A percentile compares a stretch with the other conserved stretches of the same genome.
phyloP scores from a whole-genome alignment of 1,284 basidiomycete genomes.

The Rhodofomes roseus region DNA sequence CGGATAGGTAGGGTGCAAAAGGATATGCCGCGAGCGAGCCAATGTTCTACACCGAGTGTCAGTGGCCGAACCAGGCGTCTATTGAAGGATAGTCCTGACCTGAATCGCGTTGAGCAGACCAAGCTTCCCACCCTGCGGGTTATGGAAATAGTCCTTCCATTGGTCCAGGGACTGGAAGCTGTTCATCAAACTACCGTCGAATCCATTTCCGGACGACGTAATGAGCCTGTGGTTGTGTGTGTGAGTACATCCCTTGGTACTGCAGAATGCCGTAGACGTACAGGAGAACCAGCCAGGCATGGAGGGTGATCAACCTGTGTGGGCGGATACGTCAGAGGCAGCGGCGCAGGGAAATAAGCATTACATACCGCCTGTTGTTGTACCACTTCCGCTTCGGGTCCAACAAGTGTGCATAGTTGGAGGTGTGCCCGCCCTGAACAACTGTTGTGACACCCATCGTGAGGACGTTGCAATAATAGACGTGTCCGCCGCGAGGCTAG shows the following conservation, averaged over 20 bases:
- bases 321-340: neutral
- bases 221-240: slow-evolving; percentile 47
- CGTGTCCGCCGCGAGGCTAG: slow-evolving; percentile 12
- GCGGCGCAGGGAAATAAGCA: neutral
- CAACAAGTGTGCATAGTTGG: slow-evolving; percentile 51
- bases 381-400: slow-evolving; percentile 68
- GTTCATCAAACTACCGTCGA: slow-evolving; percentile 78
- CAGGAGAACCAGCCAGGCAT: slow-evolving; percentile 68
- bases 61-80: neutral
- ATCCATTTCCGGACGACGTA: slow-evolving; percentile 74
- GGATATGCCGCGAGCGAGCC: slow-evolving; percentile 63
- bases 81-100: slow-evolving; percentile 30
- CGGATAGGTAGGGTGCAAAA: slow-evolving; percentile 69
- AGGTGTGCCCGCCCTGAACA: slow-evolving; percentile 12
- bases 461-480: slow-evolving; percentile 23
- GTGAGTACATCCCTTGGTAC: neutral
- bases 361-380: slow-evolving; percentile 59
- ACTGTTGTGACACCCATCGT: slow-evolving; percentile 44
- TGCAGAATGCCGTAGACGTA: slow-evolving; percentile 25
- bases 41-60: slow-evolving; percentile 46
- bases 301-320: slow-evolving; percentile 53
- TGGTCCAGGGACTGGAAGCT: slow-evolving; percentile 62
- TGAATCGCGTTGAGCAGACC: slow-evolving; percentile 78
- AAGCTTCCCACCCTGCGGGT: slow-evolving; percentile 53
- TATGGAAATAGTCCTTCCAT: slow-evolving; percentile 56